Conservation (phyloP, 148 eudicot genomes). For the Euryodendron excelsum region DNA sequence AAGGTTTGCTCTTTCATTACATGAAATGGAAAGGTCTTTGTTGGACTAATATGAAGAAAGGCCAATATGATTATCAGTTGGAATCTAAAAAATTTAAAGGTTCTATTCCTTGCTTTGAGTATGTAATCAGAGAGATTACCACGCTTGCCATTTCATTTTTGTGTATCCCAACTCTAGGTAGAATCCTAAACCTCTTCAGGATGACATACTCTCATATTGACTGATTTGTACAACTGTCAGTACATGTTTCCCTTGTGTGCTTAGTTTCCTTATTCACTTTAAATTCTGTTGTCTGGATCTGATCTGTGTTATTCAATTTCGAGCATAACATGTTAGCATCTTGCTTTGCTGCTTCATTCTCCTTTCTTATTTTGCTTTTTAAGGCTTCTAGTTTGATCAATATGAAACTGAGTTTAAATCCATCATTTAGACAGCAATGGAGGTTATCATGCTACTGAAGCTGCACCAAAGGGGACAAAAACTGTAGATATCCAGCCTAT, state of each 20-base stretch:
- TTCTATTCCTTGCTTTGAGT: background rate
- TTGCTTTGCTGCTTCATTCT: too few species aligned
- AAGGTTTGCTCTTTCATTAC: background rate
- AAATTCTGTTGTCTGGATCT: background rate
- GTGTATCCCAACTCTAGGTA: background rate
- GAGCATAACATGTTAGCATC: background rate
- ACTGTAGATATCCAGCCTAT: conserved; percentile 58
- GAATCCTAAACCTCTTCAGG: background rate
- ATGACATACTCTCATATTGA: background rate
- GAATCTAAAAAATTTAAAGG: background rate
- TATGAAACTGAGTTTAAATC: conserved; percentile 22
- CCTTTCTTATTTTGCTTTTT: background rate
- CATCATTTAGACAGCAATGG: conserved; percentile 51
- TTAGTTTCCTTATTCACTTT: background rate
- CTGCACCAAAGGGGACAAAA: conserved; percentile 56
- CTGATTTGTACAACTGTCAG: background rate
- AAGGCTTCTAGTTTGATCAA: background rate
- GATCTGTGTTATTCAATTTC: background rate
- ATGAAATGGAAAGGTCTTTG: background rate
- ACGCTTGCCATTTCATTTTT: background rate
- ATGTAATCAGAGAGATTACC: background rate
- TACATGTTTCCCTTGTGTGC: background rate
- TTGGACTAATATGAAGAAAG: background rate
- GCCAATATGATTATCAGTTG: background rate
- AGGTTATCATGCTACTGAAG: conserved; percentile 53